Percentiles rank a stretch among this genome's conserved stretches.
Evolutionary conservation across 2,329 filamentous ascomycete species (phyloP).

Genomic region (Cladosporium halotolerans): DNA sequence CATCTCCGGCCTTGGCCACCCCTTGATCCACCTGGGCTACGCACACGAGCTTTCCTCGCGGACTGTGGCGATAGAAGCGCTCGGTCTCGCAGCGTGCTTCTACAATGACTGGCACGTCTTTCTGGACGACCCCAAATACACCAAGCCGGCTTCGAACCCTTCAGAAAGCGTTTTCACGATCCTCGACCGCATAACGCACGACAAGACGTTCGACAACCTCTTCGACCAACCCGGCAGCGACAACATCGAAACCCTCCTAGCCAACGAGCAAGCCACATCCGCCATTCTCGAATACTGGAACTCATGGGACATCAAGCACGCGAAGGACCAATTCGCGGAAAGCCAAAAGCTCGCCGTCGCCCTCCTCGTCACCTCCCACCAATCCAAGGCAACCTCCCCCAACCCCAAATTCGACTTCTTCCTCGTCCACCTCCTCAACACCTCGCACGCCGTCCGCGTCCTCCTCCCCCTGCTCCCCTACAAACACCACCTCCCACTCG

Average conservation of each 20-base stretch:
- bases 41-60: slow-evolving; percentile 81
- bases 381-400: slow-evolving; percentile 34
- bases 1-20: slow-evolving; percentile 74
- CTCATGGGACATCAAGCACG: slow-evolving; percentile 67
- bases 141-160: slow-evolving; percentile 54
- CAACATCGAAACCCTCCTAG: slow-evolving; percentile 64
- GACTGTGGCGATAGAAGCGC: slow-evolving; percentile 81
- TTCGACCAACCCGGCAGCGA: slow-evolving; percentile 53
- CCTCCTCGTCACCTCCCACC: slow-evolving; percentile 49
- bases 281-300: slow-evolving; percentile 85
- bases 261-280: slow-evolving; percentile 63
- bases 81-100: slow-evolving; percentile 60
- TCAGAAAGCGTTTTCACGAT: slow-evolving; percentile 62
- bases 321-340: slow-evolving; percentile 66
- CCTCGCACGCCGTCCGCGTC: slow-evolving; percentile 81
- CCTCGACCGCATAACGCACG: slow-evolving; percentile 60
- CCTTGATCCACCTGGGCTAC: slow-evolving; percentile 92
- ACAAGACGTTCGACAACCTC: slow-evolving; percentile 63
- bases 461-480: slow-evolving; percentile 70
- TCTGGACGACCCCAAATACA: slow-evolving; percentile 67
- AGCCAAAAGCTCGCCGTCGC: slow-evolving; percentile 55
- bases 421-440: slow-evolving; percentile 73
- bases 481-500: slow-evolving; percentile 64
- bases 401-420: slow-evolving; percentile 66
- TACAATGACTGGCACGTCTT: slow-evolving; percentile 54